Percentiles rank a stretch among this genome's conserved stretches.
Conservation (phyloP, 2,329 filamentous ascomycete species). For the Stemphylium lycopersici region DNA sequence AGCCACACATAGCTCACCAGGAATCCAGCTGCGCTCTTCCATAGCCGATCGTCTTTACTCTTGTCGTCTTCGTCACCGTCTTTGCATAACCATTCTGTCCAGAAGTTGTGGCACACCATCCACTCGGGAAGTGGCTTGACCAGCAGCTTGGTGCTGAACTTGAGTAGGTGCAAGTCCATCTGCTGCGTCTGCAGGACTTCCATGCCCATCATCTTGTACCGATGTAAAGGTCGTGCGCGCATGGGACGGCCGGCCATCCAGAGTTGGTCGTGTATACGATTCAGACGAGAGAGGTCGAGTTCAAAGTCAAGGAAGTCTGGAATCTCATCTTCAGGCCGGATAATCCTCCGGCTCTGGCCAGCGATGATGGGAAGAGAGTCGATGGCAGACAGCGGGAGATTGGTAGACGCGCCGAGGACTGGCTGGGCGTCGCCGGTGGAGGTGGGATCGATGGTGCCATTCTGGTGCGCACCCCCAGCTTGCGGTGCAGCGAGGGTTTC, state of each 20-base stretch:
- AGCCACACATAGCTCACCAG: conserved; percentile 47
- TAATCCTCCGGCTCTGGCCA: conserved; percentile 21
- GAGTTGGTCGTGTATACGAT: conserved; percentile 42
- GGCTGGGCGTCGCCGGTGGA: conserved; percentile 16
- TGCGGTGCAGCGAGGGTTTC: conserved; percentile 14
- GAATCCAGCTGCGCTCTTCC: conserved; percentile 36
- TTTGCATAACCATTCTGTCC: conserved; percentile 32
- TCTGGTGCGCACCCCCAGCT: not conserved
- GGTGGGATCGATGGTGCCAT: not conserved
- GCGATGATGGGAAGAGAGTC: conserved; percentile 46
- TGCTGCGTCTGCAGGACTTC: conserved; percentile 41
- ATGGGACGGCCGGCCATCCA: conserved; percentile 49
- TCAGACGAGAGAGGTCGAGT: conserved; percentile 39
- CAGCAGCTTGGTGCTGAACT: conserved; percentile 38
- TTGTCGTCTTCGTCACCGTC: conserved; percentile 19
- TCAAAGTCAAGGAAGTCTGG: conserved; percentile 34
- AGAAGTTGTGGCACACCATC: conserved; percentile 39
- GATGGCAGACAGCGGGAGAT: conserved; percentile 27
- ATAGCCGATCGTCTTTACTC: not conserved
- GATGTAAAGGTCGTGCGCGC: conserved; percentile 43
- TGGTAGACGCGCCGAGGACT: conserved; percentile 26
- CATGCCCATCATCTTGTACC: conserved; percentile 45
- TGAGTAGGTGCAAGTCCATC: conserved; percentile 47
- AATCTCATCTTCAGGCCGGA: conserved; percentile 36
- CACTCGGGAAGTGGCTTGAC: conserved; percentile 45